Percentiles rank a stretch among this genome's conserved stretches.
Evolutionary conservation across 345 rosid genomes (phyloP).

Genomic region (Murraya paniculata): DNA sequence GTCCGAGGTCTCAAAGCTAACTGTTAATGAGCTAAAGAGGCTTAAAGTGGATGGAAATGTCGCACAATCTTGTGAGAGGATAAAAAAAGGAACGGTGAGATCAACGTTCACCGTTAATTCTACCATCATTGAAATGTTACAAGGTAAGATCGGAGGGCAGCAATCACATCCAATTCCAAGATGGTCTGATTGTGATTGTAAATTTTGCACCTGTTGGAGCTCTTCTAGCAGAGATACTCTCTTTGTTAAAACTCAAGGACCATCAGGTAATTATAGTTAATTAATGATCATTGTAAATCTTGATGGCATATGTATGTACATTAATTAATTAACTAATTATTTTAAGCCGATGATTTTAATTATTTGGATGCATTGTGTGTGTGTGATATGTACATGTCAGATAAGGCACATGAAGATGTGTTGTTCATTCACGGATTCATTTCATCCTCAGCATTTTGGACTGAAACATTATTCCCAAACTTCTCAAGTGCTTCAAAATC

Average conservation of each 20-base stretch:
- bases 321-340: no score
- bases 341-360: no score
- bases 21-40: constrained; percentile 45
- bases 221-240: constrained; percentile 54
- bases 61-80: constrained; percentile 31
- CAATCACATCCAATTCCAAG: constrained; percentile 53
- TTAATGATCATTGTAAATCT: background rate
- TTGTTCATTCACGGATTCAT: constrained; percentile 98
- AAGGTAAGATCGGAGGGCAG: constrained; percentile 48
- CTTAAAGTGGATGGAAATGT: constrained; percentile 35
- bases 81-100: constrained; percentile 32
- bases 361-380: no score
- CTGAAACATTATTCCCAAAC: constrained; percentile 91
- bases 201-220: constrained; percentile 71
- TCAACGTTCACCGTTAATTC: constrained; percentile 54
- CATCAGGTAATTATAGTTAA: constrained; percentile 35
- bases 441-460: constrained; percentile 96
- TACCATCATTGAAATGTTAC: constrained; percentile 73
- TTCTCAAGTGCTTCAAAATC: constrained; percentile 70
- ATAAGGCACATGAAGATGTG: constrained; percentile 65
- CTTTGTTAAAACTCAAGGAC: constrained; percentile 67
- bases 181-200: constrained; percentile 97
- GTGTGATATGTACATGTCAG: constrained; percentile 19
- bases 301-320: background rate
- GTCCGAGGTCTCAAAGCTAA: constrained; percentile 37